Evolutionary conservation across 768 basidiomycete species (phyloP), one percentile per base, ranked within the genome.

Genomic region (Hydnomerulius pinastri): DNA sequence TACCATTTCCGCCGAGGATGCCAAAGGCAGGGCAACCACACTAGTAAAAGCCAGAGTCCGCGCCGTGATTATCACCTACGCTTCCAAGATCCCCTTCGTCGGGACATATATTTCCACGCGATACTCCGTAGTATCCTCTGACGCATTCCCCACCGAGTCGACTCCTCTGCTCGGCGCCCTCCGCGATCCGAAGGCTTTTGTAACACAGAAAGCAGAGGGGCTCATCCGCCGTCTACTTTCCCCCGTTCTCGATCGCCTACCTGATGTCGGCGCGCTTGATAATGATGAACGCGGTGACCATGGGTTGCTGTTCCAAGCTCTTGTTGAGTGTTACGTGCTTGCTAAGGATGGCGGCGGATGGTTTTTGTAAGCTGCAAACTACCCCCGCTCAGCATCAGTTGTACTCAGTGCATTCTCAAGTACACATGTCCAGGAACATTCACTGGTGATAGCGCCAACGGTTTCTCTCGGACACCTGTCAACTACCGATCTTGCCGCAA

Each of bases 391-490:
- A 40, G 10, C 5, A 23, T 40, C 38, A 7, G 10, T 10, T 10
- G 21, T 23, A 24, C 38, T 40, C 10, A 40, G 11, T 6, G 11
- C 6, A 15, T 9, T 6, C 38, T 24, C 18, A 40, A 63, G 62
- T 23, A 58, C 62, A 2, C 53, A 62, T 33, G 24, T 70, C 36
- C 60, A 67, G 36, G 76, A 79, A 50, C 77, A 73, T 60, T 73
- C 72, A 2, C 62, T 78, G 12, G 60, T 71, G 21, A 58, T 77
- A 6, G 74, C 49, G 4, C 40, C 48, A 17, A 42, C 29, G 64
- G 8, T 82, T 29, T 74, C 72, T 4, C 70, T 80, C 45, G 81
- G 81, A 9, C 81, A 82, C 63, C 64, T 82, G 6, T 78, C 78
- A 1, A 80, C 80, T 0, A 74, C 67, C 0, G 74, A 79, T 46